Base-by-base conservation (phyloP, 352 stramenopile genomes). In the Globisporangium mamillatum region DNA sequence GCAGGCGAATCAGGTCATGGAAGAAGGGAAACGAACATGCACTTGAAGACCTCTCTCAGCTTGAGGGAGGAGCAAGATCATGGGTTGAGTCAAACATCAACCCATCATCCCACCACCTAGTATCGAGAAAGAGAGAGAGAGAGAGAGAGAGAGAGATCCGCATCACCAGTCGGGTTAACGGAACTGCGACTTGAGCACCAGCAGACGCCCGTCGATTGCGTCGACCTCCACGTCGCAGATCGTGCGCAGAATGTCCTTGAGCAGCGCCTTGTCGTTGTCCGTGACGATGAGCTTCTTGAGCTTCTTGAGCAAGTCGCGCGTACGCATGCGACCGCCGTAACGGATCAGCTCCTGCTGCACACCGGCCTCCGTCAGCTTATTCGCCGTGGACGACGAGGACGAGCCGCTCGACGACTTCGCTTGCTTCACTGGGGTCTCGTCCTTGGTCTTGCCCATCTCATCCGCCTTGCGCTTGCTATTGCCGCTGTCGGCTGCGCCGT, bases 111-210 rank as follows among this genome's bases (percentile, higher is more conserved):
- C 41, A 48, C 41, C 41, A 48, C 41, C 0, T 8, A 48, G 14
- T 48, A 16, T 48, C 41, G 41, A n/a, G 16, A n/a, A 16, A 44
- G 36, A 48, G 41, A n/a, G 14, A 48, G 41, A n/a, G 14, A 48
- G 41, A n/a, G 14, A 48, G 41, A n/a, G 16, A n/a, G 14, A 44
- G 36, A 48, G 41, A n/a, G 14, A 48, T 48, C 41, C 41, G 16
- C 41, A 20, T 48, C 3, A 12, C 10, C 38, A 46, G 10, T 18
- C 38, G 5, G 12, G 4, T 61, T 91, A 95, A 72, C 88, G 88
- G 82, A 95, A 95, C 73, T 95, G 88, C 1, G 84, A 89, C 75
- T 95, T 94, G 64, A 95, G 80, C 64, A 95, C 88, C 34, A 95
- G 78, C 61, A 92, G 57, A 46, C 81, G 82, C 25, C 86, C 88